Percentiles rank a stretch among this genome's conserved stretches.
These are phyloP conservation scores for Yamadazyma sp. DNA, from an alignment of 805 yeast species.

Conservation along the genomic window DNA sequence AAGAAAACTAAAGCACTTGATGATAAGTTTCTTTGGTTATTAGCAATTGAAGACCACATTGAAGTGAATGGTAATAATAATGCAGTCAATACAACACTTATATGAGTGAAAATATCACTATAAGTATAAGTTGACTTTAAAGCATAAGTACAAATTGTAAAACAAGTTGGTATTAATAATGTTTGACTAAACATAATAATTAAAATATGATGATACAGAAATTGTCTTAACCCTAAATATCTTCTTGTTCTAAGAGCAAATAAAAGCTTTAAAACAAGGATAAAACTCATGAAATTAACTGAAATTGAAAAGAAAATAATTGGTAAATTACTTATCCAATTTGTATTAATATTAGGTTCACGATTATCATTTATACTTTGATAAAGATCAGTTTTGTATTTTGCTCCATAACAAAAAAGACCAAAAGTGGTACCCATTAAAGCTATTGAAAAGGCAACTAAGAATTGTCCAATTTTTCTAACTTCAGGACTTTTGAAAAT, in stretches of 20 bases:
- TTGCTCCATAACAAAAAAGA: conserved; percentile 54
- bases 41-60: conserved; percentile 80
- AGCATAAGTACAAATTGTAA: conserved; percentile 53
- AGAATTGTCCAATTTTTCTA: conserved; percentile 34
- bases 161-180: conserved; percentile 69
- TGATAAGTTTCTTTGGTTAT: conserved; percentile 28
- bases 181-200: conserved; percentile 82
- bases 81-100: conserved; percentile 10
- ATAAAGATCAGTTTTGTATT: conserved; percentile 39
- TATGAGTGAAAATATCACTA: conserved; percentile 11
- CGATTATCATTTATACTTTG: conserved; percentile 11
- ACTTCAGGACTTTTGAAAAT: conserved; percentile 64
- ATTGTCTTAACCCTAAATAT: conserved; percentile 74
- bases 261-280: conserved; percentile 62
- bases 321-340: conserved; percentile 50
- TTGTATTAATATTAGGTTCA: conserved; percentile 1
- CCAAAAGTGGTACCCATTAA: conserved; percentile 46
- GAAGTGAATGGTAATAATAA: conserved; percentile 79
- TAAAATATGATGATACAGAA: conserved; percentile 77
- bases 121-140: conserved; percentile 2
- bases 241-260: conserved; percentile 72
- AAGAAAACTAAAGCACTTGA: conserved; percentile 10
- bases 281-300: conserved; percentile 56
- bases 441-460: conserved; percentile 44
- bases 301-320: conserved; percentile 67